A percentile compares a stretch with the other conserved stretches of the same genome.
These are phyloP conservation scores for Blastobotrys attinorum DNA, from an alignment of 805 yeast species.

Conservation along the genomic window DNA sequence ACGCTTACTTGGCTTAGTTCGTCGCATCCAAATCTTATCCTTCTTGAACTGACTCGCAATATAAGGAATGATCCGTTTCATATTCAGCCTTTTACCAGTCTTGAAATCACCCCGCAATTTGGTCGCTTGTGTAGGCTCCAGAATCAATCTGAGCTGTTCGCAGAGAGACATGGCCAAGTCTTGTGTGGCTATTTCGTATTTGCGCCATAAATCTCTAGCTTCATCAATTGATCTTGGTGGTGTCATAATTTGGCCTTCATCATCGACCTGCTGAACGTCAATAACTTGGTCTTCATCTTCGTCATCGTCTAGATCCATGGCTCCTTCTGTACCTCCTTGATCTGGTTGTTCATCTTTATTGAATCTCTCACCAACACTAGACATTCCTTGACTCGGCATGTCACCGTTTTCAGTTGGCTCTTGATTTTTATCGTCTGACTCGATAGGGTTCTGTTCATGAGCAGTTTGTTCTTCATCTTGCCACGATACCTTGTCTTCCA, in stretches of 20 bases:
- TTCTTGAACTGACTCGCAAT: constrained; percentile 96
- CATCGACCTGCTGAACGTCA: constrained; percentile 7
- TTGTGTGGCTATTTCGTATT: constrained; percentile 75
- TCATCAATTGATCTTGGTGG: constrained; percentile 52
- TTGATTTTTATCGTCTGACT: constrained; percentile 26
- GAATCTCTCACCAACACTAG: not conserved
- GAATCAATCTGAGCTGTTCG: constrained; percentile 85
- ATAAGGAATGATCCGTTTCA: constrained; percentile 96
- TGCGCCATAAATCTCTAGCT: constrained; percentile 73
- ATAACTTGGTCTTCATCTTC: constrained; percentile 1
- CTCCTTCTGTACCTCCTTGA: constrained; percentile 4
- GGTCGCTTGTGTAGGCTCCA: constrained; percentile 96
- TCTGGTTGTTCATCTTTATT: constrained; percentile 1
- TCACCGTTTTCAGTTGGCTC: constrained; percentile 21
- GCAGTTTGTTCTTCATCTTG: constrained; percentile 24
- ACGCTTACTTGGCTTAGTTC: constrained; percentile 96
- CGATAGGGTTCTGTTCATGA: constrained; percentile 24
- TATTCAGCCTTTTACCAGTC: constrained; percentile 92
- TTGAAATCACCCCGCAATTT: constrained; percentile 92
- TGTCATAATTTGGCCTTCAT: constrained; percentile 13
- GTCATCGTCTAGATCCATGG: not conserved
- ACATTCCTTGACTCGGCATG: not conserved
- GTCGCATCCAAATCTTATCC: constrained; percentile 95
- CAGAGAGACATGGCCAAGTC: constrained; percentile 81
- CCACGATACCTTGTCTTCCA: constrained; percentile 16